A percentile compares a stretch with the other conserved stretches of the same genome.
Evolutionary conservation across 805 yeast species (phyloP).

Genomic region (Candida orba): DNA sequence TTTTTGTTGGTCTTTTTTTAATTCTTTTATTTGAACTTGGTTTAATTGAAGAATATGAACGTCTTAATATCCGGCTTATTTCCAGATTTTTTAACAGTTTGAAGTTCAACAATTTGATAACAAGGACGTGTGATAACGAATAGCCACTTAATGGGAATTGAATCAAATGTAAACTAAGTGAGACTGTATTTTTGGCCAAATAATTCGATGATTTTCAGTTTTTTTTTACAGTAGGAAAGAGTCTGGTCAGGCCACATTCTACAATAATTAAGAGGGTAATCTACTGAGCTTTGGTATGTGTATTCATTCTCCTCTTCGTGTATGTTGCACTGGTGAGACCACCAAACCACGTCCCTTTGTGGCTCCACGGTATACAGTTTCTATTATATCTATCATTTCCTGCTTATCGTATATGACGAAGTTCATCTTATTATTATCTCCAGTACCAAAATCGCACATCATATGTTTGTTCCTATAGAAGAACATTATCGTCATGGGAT

Average conservation of each 20-base stretch:
- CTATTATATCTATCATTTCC: slow-evolving; percentile 86
- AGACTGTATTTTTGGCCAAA: no score
- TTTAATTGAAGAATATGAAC: neutral
- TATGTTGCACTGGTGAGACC: slow-evolving; percentile 50
- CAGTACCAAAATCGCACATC: slow-evolving; percentile 99
- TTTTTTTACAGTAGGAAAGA: neutral
- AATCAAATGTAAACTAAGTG: no score
- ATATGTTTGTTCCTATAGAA: slow-evolving; percentile 89
- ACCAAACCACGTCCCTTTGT: slow-evolving; percentile 89
- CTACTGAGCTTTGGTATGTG: no score
- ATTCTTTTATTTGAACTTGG: neutral
- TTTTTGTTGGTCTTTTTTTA: slow-evolving; percentile 9
- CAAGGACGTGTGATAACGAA: no score
- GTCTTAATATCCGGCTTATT: neutral
- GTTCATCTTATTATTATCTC: slow-evolving; percentile 90
- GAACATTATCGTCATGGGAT: slow-evolving; percentile 90
- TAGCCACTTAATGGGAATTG: no score
- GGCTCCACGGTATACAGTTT: slow-evolving; percentile 87
- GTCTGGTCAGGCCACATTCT: neutral
- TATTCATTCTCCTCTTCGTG: slow-evolving; percentile 12
- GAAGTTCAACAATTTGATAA: neutral
- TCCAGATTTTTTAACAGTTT: neutral
- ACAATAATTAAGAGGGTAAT: neutral
- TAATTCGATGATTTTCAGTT: neutral
- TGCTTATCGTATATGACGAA: slow-evolving; percentile 74